phyloP scores from a whole-genome alignment of 1,284 basidiomycete genomes.

The Cyathus pygmaeus region DNA sequence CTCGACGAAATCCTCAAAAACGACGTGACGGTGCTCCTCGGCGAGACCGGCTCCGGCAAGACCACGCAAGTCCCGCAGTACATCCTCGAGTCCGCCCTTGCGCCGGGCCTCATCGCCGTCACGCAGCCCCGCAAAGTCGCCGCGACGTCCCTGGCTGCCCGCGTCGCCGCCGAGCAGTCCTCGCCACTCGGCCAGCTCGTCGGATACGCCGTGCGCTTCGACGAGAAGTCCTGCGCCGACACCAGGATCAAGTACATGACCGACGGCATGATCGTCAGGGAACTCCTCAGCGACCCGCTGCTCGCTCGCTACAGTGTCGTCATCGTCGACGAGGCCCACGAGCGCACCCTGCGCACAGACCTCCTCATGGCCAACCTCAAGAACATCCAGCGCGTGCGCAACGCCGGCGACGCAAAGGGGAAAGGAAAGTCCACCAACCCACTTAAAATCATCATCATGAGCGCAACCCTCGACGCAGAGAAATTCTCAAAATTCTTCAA shows the following conservation, averaged over 20 bases:
- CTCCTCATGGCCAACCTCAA: conserved; percentile 93
- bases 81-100: conserved; percentile 77
- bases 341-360: conserved; percentile 94
- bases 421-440: conserved; percentile 57
- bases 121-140: conserved; percentile 97
- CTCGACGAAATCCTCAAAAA: conserved; percentile 79
- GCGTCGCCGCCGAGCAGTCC: conserved; percentile 89
- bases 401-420: conserved; percentile 54
- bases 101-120: conserved; percentile 79
- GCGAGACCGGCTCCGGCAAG: conserved; percentile 98
- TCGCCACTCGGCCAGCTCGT: conserved; percentile 77
- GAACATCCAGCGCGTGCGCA: conserved; percentile 81
- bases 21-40: conserved; percentile 92
- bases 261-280: conserved; percentile 96
- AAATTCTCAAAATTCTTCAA: conserved; percentile 92
- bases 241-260: conserved; percentile 96
- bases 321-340: conserved; percentile 97
- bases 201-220: conserved; percentile 96
- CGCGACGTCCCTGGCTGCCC: conserved; percentile 89
- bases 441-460: conserved; percentile 96
- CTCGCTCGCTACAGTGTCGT: conserved; percentile 89
- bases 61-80: conserved; percentile 97
- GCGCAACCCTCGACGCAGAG: conserved; percentile 94
- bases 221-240: conserved; percentile 76
- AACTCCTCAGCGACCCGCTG: conserved; percentile 83